phyloP scores from a whole-genome alignment of 805 yeast species.

The Millerago galiae region DNA sequence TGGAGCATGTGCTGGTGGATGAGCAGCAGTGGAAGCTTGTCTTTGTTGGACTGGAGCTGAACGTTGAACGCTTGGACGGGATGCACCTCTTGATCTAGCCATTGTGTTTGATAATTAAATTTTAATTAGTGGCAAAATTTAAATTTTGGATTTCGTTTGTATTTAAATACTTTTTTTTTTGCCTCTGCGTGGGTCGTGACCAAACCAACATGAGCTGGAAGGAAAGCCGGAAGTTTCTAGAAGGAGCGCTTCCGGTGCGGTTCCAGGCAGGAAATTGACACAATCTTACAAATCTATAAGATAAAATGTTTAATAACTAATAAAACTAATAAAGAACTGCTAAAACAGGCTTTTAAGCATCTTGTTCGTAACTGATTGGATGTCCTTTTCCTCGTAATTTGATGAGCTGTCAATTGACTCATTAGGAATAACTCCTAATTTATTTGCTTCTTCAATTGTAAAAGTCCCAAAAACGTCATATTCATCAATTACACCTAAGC shows the following conservation, averaged over 20 bases:
- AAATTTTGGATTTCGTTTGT: background rate
- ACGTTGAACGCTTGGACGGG: conserved; percentile 38
- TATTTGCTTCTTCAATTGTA: conserved; percentile 28
- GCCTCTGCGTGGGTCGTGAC: background rate
- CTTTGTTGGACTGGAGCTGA: conserved; percentile 32
- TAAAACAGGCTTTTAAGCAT: conserved; percentile 5
- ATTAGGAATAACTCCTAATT: conserved; percentile 26
- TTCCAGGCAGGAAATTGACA: too few relatives aligned
- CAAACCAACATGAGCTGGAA: background rate
- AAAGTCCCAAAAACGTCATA: conserved; percentile 30
- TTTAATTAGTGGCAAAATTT: conserved; percentile 1
- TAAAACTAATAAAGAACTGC: too few relatives aligned
- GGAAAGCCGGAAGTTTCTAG: conserved; percentile 2
- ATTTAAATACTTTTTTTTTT: background rate
- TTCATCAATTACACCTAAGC: conserved; percentile 26
- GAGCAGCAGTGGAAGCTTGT: conserved; percentile 63
- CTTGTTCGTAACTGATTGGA: conserved; percentile 2
- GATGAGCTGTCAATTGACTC: conserved; percentile 5
- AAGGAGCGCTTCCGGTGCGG: conserved; percentile 2
- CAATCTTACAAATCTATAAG: too few relatives aligned
- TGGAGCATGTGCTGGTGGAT: conserved; percentile 39
- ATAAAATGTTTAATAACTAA: background rate
- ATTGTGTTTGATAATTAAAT: conserved; percentile 19
- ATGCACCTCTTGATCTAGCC: conserved; percentile 43
- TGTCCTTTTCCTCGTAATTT: background rate